These are phyloP conservation scores for Eutypa lata DNA, from an alignment of 2,329 filamentous ascomycete genomes.

Conservation along the genomic window DNA sequence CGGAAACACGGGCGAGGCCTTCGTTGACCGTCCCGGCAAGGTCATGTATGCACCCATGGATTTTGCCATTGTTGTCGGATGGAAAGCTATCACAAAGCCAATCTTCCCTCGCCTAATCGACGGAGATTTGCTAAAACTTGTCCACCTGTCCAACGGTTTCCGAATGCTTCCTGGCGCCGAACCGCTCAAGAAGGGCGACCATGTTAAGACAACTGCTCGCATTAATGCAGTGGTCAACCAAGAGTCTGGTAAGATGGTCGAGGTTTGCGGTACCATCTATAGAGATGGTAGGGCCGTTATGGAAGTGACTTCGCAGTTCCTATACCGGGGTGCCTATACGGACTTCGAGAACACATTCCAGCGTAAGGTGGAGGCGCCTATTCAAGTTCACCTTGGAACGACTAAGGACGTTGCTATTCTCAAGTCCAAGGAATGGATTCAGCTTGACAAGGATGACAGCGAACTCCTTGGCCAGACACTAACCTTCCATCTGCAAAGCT, in stretches of 20 bases:
- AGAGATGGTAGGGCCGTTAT: conserved; percentile 83
- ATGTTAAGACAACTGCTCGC: conserved; percentile 87
- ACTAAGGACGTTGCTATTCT: conserved; percentile 91
- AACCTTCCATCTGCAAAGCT: conserved; percentile 90
- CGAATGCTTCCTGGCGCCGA: conserved; percentile 96
- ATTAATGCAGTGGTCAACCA: conserved; percentile 98
- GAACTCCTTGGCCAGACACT: conserved; percentile 90
- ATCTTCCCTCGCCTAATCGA: conserved; percentile 98
- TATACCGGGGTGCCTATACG: conserved; percentile 89
- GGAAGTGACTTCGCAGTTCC: conserved; percentile 97
- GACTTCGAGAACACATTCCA: conserved; percentile 99
- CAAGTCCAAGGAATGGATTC: conserved; percentile 97
- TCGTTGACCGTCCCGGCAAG: conserved; percentile 93
- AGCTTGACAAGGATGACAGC: conserved; percentile 72
- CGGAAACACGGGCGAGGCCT: conserved; percentile 95
- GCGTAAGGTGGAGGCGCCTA: conserved; percentile 91
- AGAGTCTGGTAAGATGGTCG: conserved; percentile 98
- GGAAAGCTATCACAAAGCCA: conserved; percentile 99
- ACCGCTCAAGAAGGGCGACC: conserved; percentile 91
- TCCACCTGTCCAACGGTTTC: conserved; percentile 96
- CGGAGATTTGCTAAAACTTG: conserved; percentile 90
- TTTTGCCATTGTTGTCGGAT: conserved; percentile 95
- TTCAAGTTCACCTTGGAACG: conserved; percentile 84
- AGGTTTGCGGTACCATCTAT: conserved; percentile 95
- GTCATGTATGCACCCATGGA: conserved; percentile 96